Base-by-base conservation (phyloP, 1,284 basidiomycete genomes). In the Boletus chippewaensis region DNA sequence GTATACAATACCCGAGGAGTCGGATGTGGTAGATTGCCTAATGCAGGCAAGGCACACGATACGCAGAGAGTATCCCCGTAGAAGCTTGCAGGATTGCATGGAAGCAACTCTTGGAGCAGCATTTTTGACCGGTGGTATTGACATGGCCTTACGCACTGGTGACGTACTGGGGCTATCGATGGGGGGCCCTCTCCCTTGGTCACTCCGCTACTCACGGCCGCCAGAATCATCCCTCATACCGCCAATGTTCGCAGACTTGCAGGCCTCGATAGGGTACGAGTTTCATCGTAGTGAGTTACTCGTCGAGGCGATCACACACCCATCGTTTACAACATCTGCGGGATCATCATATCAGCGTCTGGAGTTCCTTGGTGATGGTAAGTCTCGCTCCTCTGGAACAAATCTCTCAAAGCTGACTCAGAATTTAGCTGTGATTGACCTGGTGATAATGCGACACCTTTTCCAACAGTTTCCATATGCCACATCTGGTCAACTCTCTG, bases 341-440 rank as follows among this genome's bases (percentile, higher is more conserved):
- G 76, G 74, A 9, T 70, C 78, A 7, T 87, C 87, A 2, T 93
- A 93, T 64, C 85, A 94, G 57, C 77, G 91, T 10, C 72, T 92
- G 10, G 91, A 94, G 59, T 92, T 90, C 61, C 74, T 94, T 1
- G 91, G 91, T 35, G 90, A 92, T 64, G 87, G 88, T 90, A 60
- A 68, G 80, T 29, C 47, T 45, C 8, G 40, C 20, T 11, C 44
- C 26, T 8, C 39, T 12, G 15, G 43, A 44, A 26, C 5, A 41
- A 12, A 20, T 20, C 5, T 50, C 43, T 40, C 47, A 24, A 43
- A 52, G 29, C 53, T 63, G 24, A 66, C 28, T 18, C 40, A 32
- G 16, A 44, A 49, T 57, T 16, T 59, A 87, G 87, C 87, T 34
- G 69, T 92, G n/a, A 73, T 91, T 38, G 84, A 91, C 59, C 72